phyloP scores from a whole-genome alignment of 805 yeast genomes.

The Candida hungchunana region DNA sequence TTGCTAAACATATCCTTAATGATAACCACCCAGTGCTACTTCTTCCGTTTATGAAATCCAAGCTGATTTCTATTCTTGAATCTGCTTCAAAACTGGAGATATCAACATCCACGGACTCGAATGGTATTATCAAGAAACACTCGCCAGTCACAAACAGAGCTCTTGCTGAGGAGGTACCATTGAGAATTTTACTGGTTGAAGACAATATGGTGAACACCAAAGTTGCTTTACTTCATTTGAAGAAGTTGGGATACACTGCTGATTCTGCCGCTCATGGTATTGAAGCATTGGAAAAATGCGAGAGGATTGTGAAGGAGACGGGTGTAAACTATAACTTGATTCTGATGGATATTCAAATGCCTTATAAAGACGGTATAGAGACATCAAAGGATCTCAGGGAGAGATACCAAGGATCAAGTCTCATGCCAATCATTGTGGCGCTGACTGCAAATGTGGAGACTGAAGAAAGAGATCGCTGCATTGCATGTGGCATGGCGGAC shows the following conservation, averaged over 20 bases:
- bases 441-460: slow-evolving; percentile 75
- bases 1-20: slow-evolving; percentile 4
- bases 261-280: slow-evolving; percentile 80
- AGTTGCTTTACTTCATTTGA: slow-evolving; percentile 63
- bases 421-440: slow-evolving; percentile 92
- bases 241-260: slow-evolving; percentile 51
- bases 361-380: slow-evolving; percentile 89
- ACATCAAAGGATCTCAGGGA: slow-evolving; percentile 75
- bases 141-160: neutral
- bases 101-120: neutral
- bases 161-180: slow-evolving; percentile 29
- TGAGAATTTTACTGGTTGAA: slow-evolving; percentile 79
- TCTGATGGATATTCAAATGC: slow-evolving; percentile 93
- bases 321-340: slow-evolving; percentile 77
- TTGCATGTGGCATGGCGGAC: slow-evolving; percentile 48
- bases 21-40: slow-evolving; percentile 13
- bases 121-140: neutral
- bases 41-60: slow-evolving; percentile 18
- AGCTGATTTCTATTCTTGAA: slow-evolving; percentile 6
- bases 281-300: slow-evolving; percentile 91
- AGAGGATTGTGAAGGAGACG: slow-evolving; percentile 46
- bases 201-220: slow-evolving; percentile 82
- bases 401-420: slow-evolving; percentile 43
- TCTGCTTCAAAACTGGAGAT: neutral
- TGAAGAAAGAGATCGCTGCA: slow-evolving; percentile 45